A percentile compares a stretch with the other conserved stretches of the same genome.
Conservation (phyloP, 257 asterid genomes). For the Penstemon barbatus region DNA sequence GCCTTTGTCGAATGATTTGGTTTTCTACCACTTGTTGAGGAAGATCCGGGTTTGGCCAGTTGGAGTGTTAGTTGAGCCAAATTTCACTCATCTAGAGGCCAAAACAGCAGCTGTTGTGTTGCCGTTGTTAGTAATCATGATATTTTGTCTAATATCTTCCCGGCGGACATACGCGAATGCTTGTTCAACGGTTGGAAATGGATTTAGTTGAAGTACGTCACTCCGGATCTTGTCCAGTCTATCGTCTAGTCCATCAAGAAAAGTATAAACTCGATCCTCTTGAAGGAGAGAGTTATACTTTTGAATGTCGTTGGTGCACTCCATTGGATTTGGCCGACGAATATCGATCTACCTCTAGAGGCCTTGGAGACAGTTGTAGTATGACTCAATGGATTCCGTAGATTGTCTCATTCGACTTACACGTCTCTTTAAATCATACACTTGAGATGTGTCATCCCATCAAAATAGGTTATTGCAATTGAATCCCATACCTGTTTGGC, state of each 20-base stretch:
- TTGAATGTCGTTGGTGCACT: background rate
- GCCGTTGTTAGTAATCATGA: background rate
- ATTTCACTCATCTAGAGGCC: background rate
- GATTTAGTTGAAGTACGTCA: too few relatives aligned
- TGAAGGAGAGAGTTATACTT: too few relatives aligned
- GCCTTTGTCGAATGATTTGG: too few relatives aligned
- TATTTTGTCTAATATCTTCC: background rate
- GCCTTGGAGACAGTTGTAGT: conserved; percentile 14
- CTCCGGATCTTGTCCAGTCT: too few relatives aligned
- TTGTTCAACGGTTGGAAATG: too few relatives aligned
- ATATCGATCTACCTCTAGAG: background rate
- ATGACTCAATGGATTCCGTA: conserved; percentile 1
- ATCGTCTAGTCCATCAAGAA: too few relatives aligned
- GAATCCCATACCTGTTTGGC: conserved; percentile 13
- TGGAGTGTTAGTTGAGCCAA: background rate
- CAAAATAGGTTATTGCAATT: background rate
- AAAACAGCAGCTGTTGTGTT: background rate
- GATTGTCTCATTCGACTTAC: background rate
- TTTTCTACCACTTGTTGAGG: too few relatives aligned
- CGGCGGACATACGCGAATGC: too few relatives aligned
- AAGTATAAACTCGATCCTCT: too few relatives aligned
- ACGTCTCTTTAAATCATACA: background rate
- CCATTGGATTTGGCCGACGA: conserved; percentile 4
- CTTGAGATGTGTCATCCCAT: background rate
- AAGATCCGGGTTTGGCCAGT: background rate